Evolutionary conservation across 805 yeast species (phyloP), one percentile per base, ranked within the genome.

Genomic region (Candida hispaniensis): DNA sequence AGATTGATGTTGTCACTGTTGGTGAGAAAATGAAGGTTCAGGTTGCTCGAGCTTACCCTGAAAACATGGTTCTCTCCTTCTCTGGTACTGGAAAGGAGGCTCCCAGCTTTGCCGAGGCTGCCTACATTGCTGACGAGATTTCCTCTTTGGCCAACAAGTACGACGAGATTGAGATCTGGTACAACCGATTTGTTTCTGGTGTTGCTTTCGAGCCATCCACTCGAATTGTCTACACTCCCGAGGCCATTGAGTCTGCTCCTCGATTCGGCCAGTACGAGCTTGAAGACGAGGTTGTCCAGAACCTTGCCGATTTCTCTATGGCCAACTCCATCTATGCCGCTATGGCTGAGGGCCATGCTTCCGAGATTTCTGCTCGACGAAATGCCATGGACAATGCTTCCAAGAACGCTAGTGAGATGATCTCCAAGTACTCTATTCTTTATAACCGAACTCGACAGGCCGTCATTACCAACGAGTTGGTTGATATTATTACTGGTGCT

Each of bases 371-470:
- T 47, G 95, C 98, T 43, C 86, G 98, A 77, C 86, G 98, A 76
- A 88, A 83, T 61, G 97, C 98, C 51, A 88, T 88, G 98, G 98
- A 88, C 67, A 91, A 91, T 59, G 98, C 98, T 45, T 85, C 96
- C 51, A 88, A 91, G 91, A 88, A 88, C 61, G 98, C 98, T 46
- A 94, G 94, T 67, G 98, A 91, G 55, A 91, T 91, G 97, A 91
- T 91, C 60, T 75, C 73, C 67, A 79, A 73, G 59, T 88, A 81
- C 79, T 79, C 97, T 50, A 91, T 91, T 63, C 76, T 91, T 66
- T 91, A 91, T 70, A 91, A 91, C 86, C 88, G 98, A 75, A 79
- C 96, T 57, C 83, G 96, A 73, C 98, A 91, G 74, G 95, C 96
- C 50, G 95, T 86, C 59, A 88, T 88, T 58, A 86, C 97, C 66